These are phyloP conservation scores for Tylopilus plumbeoviolaceoides DNA, from an alignment of 768 basidiomycete species.

Conservation along the genomic window DNA sequence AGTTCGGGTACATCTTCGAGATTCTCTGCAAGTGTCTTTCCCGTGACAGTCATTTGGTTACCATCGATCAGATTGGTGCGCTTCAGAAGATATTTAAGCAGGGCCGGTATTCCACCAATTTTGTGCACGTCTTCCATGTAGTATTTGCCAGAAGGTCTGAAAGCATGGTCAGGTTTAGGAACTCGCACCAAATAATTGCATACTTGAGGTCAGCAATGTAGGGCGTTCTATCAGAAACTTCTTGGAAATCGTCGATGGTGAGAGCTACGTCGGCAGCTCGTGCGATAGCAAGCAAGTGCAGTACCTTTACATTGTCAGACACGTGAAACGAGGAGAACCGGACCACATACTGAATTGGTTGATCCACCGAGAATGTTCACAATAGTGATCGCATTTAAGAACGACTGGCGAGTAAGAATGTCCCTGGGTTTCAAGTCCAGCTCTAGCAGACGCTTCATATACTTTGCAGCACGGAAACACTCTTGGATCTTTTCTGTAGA, in stretches of 20 bases:
- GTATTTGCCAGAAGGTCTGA: slow-evolving; percentile 78
- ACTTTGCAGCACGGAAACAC: slow-evolving; percentile 73
- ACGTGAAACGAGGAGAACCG: not conserved
- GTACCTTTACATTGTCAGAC: slow-evolving; percentile 45
- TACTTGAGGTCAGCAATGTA: slow-evolving; percentile 81
- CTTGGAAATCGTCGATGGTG: slow-evolving; percentile 84
- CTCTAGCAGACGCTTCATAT: slow-evolving; percentile 69
- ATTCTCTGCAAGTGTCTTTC: slow-evolving; percentile 87
- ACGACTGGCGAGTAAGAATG: slow-evolving; percentile 64
- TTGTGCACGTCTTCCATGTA: slow-evolving; percentile 89
- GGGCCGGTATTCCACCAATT: slow-evolving; percentile 79
- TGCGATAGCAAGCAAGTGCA: slow-evolving; percentile 83
- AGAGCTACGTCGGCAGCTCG: slow-evolving; percentile 72
- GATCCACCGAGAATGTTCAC: slow-evolving; percentile 81
- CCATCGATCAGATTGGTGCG: slow-evolving; percentile 79
- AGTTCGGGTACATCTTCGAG: slow-evolving; percentile 71
- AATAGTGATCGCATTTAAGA: slow-evolving; percentile 81
- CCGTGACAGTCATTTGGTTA: slow-evolving; percentile 83
- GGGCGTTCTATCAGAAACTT: slow-evolving; percentile 72
- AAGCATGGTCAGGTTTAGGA: slow-evolving; percentile 3
- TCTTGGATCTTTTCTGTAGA: slow-evolving; percentile 73
- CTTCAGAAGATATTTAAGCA: slow-evolving; percentile 79
- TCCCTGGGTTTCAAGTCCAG: slow-evolving; percentile 81
- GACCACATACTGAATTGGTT: slow-evolving; percentile 68
- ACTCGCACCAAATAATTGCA: slow-evolving; percentile 17